These are phyloP conservation scores for Marasmius sp. DNA, from an alignment of 1,284 basidiomycete species.

Conservation along the genomic window DNA sequence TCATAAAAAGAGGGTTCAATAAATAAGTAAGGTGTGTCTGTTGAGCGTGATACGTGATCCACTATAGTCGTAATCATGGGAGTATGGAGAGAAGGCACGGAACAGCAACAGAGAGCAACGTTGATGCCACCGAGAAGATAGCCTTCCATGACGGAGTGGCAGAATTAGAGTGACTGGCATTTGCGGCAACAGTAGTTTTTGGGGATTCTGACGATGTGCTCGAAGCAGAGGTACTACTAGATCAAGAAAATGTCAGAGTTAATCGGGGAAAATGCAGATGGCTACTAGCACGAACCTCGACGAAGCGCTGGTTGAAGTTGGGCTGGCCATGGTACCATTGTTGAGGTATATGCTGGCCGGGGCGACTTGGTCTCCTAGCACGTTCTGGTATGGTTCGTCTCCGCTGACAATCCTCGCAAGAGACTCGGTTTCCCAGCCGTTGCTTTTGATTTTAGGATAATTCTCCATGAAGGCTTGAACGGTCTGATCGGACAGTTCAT, in stretches of 20 bases:
- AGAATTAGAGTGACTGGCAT: constrained; percentile 4
- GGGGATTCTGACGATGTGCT: not conserved
- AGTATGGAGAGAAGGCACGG: not conserved
- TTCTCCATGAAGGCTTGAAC: constrained; percentile 70
- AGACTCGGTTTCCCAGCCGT: constrained; percentile 68
- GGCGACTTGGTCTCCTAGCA: constrained; percentile 19
- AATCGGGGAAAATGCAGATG: not conserved
- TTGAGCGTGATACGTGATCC: too few species aligned
- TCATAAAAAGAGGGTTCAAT: too few species aligned
- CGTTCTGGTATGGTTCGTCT: constrained; percentile 53
- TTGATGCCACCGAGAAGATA: not conserved
- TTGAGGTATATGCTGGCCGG: not conserved
- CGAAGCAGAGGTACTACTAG: not conserved
- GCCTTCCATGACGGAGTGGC: not conserved
- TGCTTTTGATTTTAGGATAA: constrained; percentile 61
- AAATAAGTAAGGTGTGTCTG: too few species aligned
- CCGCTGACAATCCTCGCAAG: constrained; percentile 49
- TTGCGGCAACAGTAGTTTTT: not conserved
- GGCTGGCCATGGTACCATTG: not conserved
- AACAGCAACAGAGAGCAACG: not conserved
- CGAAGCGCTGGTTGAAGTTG: not conserved
- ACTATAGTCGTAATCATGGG: not conserved
- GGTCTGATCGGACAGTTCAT: constrained; percentile 69
- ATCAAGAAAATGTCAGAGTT: not conserved
- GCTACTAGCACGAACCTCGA: not conserved